phyloP scores from a whole-genome alignment of 176 grass and related monocot species.

The Avena atlantica region DNA sequence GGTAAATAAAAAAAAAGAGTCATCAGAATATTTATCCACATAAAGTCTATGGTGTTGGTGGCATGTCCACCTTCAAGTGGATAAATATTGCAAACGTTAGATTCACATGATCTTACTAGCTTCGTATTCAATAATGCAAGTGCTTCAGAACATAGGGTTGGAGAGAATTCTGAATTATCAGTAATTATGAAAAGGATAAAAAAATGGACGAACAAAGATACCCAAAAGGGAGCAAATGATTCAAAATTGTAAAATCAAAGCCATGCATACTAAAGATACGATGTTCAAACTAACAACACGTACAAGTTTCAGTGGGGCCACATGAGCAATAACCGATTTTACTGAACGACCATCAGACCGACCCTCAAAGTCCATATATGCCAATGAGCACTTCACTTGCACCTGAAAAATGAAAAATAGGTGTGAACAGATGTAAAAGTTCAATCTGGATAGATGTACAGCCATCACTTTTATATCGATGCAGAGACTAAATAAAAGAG shows the following conservation, averaged over 20 bases:
- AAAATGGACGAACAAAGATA: neutral
- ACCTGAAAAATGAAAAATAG: slow-evolving; percentile 62
- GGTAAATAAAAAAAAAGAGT: neutral
- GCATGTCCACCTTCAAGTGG: neutral
- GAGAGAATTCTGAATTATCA: slow-evolving; percentile 3
- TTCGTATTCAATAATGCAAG: slow-evolving; percentile 22
- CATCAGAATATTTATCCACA: slow-evolving; percentile 24
- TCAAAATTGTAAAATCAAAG: slow-evolving; percentile 44
- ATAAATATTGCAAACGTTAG: slow-evolving; percentile 20
- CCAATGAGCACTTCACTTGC: slow-evolving; percentile 90
- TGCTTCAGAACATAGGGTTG: slow-evolving; percentile 16
- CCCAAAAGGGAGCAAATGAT: slow-evolving; percentile 6
- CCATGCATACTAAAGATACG: slow-evolving; percentile 16
- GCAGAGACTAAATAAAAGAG: slow-evolving; percentile 4
- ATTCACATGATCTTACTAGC: slow-evolving; percentile 19
- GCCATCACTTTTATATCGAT: neutral
- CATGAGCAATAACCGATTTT: slow-evolving; percentile 93
- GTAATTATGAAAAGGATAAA: slow-evolving; percentile 31
- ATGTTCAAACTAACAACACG: slow-evolving; percentile 21
- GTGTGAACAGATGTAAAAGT: neutral
- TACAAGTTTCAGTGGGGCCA: slow-evolving; percentile 96
- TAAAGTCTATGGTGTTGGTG: neutral
- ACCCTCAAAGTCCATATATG: slow-evolving; percentile 99
- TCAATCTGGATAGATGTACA: slow-evolving; percentile 12
- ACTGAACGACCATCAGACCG: slow-evolving; percentile 92